Percentiles rank a stretch among this genome's conserved stretches.
Evolutionary conservation across 257 asterid genomes (phyloP).

Genomic region (Nicotiana undulata): DNA sequence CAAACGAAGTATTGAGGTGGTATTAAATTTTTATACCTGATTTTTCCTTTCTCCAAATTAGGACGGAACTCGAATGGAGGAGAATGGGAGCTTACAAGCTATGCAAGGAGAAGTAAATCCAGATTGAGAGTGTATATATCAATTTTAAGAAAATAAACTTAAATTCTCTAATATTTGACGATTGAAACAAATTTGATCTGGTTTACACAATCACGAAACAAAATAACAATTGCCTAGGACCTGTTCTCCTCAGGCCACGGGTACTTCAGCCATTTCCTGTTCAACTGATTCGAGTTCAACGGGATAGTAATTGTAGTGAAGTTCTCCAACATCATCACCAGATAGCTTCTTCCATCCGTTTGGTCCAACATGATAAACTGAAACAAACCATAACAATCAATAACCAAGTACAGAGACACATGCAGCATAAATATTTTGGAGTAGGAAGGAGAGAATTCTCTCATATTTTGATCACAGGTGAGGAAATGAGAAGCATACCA

Average conservation of each 20-base stretch:
- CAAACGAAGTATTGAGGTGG: no score
- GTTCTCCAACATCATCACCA: slow-evolving; percentile 90
- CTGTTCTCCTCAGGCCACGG: slow-evolving; percentile 26
- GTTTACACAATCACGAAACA: neutral
- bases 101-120: neutral
- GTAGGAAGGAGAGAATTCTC: neutral
- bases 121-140: neutral
- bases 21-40: no score
- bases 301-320: slow-evolving; percentile 61
- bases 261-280: slow-evolving; percentile 68
- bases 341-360: slow-evolving; percentile 79
- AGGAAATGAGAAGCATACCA: slow-evolving; percentile 24
- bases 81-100: neutral
- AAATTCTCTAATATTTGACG: neutral
- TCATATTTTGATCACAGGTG: neutral
- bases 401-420: neutral
- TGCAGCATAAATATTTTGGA: neutral
- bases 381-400: neutral
- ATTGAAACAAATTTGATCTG: neutral
- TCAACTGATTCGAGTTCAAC: slow-evolving; percentile 58
- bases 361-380: slow-evolving; percentile 81
- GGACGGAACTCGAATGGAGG: neutral
- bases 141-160: neutral
- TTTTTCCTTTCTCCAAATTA: neutral
- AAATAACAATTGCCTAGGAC: neutral